phyloP scores from a whole-genome alignment of 345 rosid genomes.

The Salix dunnii region DNA sequence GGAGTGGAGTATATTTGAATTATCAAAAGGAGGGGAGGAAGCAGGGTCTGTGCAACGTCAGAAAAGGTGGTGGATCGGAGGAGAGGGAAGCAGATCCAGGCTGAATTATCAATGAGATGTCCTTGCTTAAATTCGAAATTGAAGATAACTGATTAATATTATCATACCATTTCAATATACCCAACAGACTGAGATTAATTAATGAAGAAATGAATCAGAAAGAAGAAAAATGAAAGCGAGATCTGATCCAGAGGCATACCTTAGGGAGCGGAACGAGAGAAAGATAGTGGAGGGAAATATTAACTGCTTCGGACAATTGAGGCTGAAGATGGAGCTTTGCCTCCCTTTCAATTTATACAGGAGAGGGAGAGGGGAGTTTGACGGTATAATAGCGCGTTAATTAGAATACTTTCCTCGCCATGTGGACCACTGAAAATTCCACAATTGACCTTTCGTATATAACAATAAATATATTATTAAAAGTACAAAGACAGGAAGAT shows the following conservation, averaged over 20 bases:
- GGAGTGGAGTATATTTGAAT: no score
- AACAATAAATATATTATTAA: no score
- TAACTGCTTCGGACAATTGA: background rate
- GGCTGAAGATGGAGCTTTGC: background rate
- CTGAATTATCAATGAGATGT: background rate
- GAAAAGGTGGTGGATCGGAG: background rate
- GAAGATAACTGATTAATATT: no score
- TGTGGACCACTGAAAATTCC: no score
- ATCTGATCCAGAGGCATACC: slow-evolving; percentile 4
- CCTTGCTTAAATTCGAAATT: background rate
- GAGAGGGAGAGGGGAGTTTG: background rate
- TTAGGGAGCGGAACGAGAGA: background rate
- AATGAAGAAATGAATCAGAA: background rate
- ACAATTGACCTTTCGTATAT: no score
- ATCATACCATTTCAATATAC: background rate
- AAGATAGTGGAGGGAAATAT: background rate
- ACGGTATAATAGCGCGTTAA: background rate
- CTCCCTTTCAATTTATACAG: background rate
- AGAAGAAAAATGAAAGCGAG: background rate
- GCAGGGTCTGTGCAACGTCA: no score
- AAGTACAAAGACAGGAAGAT: no score
- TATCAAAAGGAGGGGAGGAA: no score
- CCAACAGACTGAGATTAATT: background rate
- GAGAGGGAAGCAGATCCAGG: background rate
- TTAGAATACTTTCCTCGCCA: no score